Conservation (phyloP, 208 protist species). For the Trypanosoma congolense region DNA sequence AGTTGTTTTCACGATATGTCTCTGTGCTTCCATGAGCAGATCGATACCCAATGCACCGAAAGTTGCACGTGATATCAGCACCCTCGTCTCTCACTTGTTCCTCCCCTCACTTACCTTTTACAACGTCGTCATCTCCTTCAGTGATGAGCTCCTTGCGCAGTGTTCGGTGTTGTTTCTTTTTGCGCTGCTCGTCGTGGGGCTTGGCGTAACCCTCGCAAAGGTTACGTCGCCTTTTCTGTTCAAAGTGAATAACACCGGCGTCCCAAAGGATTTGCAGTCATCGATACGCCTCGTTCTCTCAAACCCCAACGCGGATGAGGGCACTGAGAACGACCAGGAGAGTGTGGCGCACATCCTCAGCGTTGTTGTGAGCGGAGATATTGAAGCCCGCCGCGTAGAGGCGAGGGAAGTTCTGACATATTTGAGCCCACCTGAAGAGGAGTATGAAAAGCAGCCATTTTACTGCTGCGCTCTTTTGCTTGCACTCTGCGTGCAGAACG, state of each 20-base stretch:
- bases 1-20: conserved; percentile 68
- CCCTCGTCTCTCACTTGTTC: conserved; percentile 56
- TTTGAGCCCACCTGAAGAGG: conserved; percentile 38
- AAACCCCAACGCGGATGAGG: conserved; percentile 20
- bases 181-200: conserved; percentile 28
- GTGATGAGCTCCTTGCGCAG: conserved; percentile 26
- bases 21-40: conserved; percentile 48
- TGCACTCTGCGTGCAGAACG: conserved; percentile 69
- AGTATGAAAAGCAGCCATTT: conserved; percentile 53
- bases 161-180: conserved; percentile 62
- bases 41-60: conserved; percentile 43
- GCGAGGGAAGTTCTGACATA: conserved; percentile 49
- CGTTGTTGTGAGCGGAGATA: conserved; percentile 55
- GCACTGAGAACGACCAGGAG: background rate
- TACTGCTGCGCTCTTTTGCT: conserved; percentile 51
- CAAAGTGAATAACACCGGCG: conserved; percentile 30
- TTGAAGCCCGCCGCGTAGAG: conserved; percentile 36
- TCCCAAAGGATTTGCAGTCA: conserved; percentile 39
- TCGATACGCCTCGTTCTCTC: conserved; percentile 42
- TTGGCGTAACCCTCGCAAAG: conserved; percentile 22
- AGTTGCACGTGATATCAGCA: conserved; percentile 65
- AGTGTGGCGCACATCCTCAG: conserved; percentile 24
- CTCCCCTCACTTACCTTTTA: conserved; percentile 61
- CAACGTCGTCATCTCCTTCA: conserved; percentile 47
- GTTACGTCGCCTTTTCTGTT: conserved; percentile 24